Evolutionary conservation across 78 protist genomes (phyloP).

Genomic region (Guillardia theta): DNA sequence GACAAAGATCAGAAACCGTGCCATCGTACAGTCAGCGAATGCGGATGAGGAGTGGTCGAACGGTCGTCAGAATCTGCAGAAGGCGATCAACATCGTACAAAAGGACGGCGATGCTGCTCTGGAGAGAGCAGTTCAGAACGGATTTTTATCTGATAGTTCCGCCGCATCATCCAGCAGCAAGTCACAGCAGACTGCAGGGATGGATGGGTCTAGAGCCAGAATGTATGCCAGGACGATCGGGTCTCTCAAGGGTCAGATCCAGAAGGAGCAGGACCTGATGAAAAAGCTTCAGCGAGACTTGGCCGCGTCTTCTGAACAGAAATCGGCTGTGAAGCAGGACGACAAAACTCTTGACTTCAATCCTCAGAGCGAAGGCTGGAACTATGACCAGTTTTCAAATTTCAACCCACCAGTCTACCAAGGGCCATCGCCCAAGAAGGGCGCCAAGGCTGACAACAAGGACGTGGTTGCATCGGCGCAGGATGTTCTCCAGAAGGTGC

Average conservation of each 20-base stretch:
- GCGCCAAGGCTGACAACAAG: too few relatives aligned
- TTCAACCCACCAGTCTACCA: neutral
- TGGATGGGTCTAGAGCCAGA: neutral
- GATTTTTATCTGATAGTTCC: neutral
- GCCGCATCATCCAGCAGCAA: neutral
- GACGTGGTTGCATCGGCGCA: too few relatives aligned
- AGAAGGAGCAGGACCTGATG: neutral
- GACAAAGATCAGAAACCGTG: too few relatives aligned
- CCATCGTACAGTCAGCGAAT: neutral
- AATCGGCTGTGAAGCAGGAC: neutral
- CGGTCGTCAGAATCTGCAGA: neutral
- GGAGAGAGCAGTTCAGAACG: neutral
- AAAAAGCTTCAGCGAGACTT: neutral
- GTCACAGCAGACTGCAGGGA: neutral
- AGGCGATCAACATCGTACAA: neutral
- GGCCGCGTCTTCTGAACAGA: neutral
- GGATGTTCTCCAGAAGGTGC: too few relatives aligned
- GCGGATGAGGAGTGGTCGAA: neutral
- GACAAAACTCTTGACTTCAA: neutral
- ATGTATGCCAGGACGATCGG: neutral
- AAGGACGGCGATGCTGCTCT: neutral
- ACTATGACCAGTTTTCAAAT: neutral
- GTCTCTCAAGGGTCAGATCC: neutral
- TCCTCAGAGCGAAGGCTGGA: neutral
- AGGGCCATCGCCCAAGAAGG: too few relatives aligned